Evolutionary conservation across 2,329 filamentous ascomycete genomes (phyloP).

Genomic region (Lecanicillium sp.): DNA sequence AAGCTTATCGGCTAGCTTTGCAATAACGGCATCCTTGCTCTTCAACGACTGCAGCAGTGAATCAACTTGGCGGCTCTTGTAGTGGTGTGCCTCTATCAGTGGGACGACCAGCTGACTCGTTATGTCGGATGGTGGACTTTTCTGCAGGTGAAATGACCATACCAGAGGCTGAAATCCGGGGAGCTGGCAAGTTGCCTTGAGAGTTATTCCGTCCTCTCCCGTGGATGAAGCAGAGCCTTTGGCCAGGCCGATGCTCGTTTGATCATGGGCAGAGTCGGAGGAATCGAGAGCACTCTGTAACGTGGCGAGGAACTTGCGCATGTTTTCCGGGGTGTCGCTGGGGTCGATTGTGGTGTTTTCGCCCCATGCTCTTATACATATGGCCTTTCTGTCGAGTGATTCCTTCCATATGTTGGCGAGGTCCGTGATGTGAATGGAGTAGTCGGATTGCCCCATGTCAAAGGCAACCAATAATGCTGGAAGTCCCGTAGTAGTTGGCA

Average conservation of each 20-base stretch:
- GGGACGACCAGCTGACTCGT: slow-evolving; percentile 44
- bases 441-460: slow-evolving; percentile 45
- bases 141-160: slow-evolving; percentile 57
- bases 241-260: slow-evolving; percentile 36
- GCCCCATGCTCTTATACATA: slow-evolving; percentile 53
- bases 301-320: slow-evolving; percentile 58
- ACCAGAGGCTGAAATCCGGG: slow-evolving; percentile 56
- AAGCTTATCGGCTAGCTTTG: slow-evolving; percentile 45
- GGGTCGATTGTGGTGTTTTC: slow-evolving; percentile 68
- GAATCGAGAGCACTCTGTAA: slow-evolving; percentile 45
- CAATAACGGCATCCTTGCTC: slow-evolving; percentile 45
- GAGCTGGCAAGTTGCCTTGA: slow-evolving; percentile 53
- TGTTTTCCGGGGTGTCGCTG: slow-evolving; percentile 59
- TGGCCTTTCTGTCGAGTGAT: slow-evolving; percentile 49
- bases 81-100: slow-evolving; percentile 38
- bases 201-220: slow-evolving; percentile 33
- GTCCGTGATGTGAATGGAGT: slow-evolving; percentile 62
- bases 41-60: slow-evolving; percentile 34
- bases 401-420: slow-evolving; percentile 69
- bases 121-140: slow-evolving; percentile 32
- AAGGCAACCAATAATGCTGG: slow-evolving; percentile 59
- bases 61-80: slow-evolving; percentile 30
- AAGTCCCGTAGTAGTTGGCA: slow-evolving; percentile 30
- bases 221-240: slow-evolving; percentile 22
- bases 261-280: slow-evolving; percentile 33